These are phyloP conservation scores for Suillus cothurnatus DNA, from an alignment of 768 basidiomycete genomes.

Conservation along the genomic window DNA sequence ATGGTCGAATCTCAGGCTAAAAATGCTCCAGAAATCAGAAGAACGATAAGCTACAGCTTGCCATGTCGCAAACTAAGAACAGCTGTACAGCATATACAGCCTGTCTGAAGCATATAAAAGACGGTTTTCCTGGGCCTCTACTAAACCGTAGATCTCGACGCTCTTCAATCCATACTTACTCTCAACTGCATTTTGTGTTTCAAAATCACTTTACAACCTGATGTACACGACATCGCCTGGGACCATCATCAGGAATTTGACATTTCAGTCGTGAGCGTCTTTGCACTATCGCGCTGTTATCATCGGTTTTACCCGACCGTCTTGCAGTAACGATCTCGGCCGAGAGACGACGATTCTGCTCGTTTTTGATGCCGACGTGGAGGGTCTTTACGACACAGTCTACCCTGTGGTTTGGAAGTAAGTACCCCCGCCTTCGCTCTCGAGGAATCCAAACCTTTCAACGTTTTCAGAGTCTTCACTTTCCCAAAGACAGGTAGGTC, in stretches of 20 bases:
- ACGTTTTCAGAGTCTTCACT: background rate
- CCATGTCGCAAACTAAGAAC: background rate
- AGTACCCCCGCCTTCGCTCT: background rate
- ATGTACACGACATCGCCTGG: background rate
- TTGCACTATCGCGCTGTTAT: background rate
- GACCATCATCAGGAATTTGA: background rate
- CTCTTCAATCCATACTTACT: background rate
- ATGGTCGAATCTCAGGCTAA: background rate
- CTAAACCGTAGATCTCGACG: background rate
- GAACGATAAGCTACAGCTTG: background rate
- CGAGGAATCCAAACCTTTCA: background rate
- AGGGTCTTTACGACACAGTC: background rate
- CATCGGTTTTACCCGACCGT: background rate
- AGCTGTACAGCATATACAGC: background rate
- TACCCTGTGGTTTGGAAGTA: constrained; percentile 2
- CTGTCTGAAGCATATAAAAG: background rate
- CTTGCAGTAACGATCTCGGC: background rate
- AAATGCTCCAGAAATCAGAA: background rate
- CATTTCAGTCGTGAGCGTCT: background rate
- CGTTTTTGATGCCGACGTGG: background rate
- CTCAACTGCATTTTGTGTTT: background rate
- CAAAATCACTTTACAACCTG: background rate
- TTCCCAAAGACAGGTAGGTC: background rate
- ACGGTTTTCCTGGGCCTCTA: background rate
- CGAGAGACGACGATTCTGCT: background rate